These are phyloP conservation scores for Logfia minima DNA, from an alignment of 129 eudicot genomes.

Conservation along the genomic window DNA sequence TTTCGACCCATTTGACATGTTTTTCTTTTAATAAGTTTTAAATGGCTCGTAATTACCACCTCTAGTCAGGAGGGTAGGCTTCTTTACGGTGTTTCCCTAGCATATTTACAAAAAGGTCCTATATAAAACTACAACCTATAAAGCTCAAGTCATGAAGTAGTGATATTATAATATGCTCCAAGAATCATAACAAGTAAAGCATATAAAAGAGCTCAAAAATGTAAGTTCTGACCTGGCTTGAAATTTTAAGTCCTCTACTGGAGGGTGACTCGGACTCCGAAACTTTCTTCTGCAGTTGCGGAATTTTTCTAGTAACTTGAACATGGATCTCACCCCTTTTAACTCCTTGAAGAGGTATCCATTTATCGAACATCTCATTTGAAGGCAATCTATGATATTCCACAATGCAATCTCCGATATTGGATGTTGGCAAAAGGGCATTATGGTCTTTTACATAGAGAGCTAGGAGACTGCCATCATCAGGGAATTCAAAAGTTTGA, in stretches of 20 bases:
- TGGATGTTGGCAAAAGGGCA: slow-evolving; percentile 72
- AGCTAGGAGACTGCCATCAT: slow-evolving; percentile 73
- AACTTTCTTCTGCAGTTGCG: slow-evolving; percentile 54
- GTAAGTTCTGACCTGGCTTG: slow-evolving; percentile 56
- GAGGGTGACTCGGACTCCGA: slow-evolving; percentile 63
- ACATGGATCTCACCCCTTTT: slow-evolving; percentile 92
- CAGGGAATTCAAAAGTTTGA: slow-evolving; percentile 91
- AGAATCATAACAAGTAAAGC: not conserved
- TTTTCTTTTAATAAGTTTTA: no score
- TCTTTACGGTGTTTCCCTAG: no score
- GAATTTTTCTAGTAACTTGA: slow-evolving; percentile 75
- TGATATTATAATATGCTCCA: not conserved
- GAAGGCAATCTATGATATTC: slow-evolving; percentile 86
- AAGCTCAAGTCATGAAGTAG: not conserved
- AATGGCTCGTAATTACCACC: no score
- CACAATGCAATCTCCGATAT: slow-evolving; percentile 88
- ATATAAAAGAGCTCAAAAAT: not conserved
- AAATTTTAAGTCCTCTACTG: slow-evolving; percentile 48
- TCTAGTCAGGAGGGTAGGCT: no score
- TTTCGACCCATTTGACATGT: no score
- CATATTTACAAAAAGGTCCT: no score
- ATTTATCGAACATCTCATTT: slow-evolving; percentile 77
- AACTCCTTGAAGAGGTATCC: slow-evolving; percentile 98
- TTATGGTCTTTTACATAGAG: slow-evolving; percentile 90
- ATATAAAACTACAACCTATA: no score